Conservation (phyloP, 106 monocot genomes). For the Allium sativum region DNA sequence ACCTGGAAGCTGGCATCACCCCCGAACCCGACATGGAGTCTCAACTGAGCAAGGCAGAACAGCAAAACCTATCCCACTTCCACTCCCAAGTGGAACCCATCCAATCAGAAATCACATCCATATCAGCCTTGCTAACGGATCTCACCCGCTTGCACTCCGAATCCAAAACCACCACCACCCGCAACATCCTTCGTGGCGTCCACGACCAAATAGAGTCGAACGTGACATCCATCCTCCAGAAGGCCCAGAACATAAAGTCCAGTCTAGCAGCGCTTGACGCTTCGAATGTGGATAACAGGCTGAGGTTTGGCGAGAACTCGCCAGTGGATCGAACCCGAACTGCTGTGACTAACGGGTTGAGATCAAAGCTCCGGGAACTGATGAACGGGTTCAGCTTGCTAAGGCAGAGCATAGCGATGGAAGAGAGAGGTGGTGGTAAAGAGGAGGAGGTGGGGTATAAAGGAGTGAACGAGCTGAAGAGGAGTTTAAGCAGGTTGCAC, state of each 20-base stretch:
- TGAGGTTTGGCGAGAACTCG: constrained; percentile 34
- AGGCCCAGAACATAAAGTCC: constrained; percentile 28
- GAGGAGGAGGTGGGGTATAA: constrained; percentile 13
- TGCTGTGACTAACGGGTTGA: constrained; percentile 40
- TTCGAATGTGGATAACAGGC: constrained; percentile 45
- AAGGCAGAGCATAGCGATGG: constrained; percentile 24
- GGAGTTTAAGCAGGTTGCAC: constrained; percentile 33
- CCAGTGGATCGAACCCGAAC: constrained; percentile 50
- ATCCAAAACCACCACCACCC: constrained; percentile 38
- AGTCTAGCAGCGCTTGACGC: constrained; percentile 50
- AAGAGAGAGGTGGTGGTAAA: constrained; percentile 7
- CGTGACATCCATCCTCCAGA: constrained; percentile 41
- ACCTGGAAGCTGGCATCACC: constrained; percentile 1
- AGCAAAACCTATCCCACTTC: constrained; percentile 42
- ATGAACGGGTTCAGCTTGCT: constrained; percentile 53
- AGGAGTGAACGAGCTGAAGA: constrained; percentile 19
- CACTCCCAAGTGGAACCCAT: constrained; percentile 20
- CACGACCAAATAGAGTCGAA: constrained; percentile 54
- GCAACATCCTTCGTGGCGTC: constrained; percentile 34
- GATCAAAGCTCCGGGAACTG: constrained; percentile 41
- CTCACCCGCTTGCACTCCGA: constrained; percentile 40
- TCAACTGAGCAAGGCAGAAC: constrained; percentile 16
- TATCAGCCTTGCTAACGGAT: constrained; percentile 26
- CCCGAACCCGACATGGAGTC: constrained; percentile 18
- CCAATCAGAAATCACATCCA: constrained; percentile 25